A percentile compares a stretch with the other conserved stretches of the same genome.
phyloP scores from a whole-genome alignment of 257 asterid genomes.

The Sherardia arvensis region DNA sequence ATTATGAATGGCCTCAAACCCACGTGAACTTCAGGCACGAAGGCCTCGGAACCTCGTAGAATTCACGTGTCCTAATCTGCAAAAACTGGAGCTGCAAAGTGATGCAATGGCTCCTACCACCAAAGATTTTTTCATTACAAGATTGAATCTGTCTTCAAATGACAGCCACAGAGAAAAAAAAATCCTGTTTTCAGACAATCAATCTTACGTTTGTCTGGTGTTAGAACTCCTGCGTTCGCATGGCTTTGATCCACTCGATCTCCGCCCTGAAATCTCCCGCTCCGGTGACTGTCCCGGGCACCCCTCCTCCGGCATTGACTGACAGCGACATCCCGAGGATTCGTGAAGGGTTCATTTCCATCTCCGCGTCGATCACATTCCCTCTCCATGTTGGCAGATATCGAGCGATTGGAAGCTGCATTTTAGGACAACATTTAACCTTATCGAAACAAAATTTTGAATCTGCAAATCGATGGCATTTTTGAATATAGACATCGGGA shows the following conservation, averaged over 20 bases:
- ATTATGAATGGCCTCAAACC: not conserved
- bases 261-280: constrained; percentile 79
- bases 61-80: constrained; percentile 1
- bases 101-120: not conserved
- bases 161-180: not conserved
- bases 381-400: constrained; percentile 97
- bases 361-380: constrained; percentile 61
- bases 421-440: too few relatives aligned
- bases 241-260: constrained; percentile 87
- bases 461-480: constrained; percentile 1
- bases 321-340: constrained; percentile 75
- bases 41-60: constrained; percentile 4
- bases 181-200: not conserved
- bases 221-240: constrained; percentile 34
- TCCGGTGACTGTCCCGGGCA: constrained; percentile 62
- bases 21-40: constrained; percentile 10
- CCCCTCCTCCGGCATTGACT: constrained; percentile 76
- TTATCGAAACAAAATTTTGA: too few relatives aligned
- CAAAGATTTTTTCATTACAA: not conserved
- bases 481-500: not conserved
- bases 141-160: not conserved
- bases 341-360: constrained; percentile 92
- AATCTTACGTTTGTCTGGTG: not conserved
- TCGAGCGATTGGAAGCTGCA: constrained; percentile 80
- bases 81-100: not conserved